A percentile compares a stretch with the other conserved stretches of the same genome.
Conservation (phyloP, 2,329 filamentous ascomycete species). For the Alternaria metachromatica region DNA sequence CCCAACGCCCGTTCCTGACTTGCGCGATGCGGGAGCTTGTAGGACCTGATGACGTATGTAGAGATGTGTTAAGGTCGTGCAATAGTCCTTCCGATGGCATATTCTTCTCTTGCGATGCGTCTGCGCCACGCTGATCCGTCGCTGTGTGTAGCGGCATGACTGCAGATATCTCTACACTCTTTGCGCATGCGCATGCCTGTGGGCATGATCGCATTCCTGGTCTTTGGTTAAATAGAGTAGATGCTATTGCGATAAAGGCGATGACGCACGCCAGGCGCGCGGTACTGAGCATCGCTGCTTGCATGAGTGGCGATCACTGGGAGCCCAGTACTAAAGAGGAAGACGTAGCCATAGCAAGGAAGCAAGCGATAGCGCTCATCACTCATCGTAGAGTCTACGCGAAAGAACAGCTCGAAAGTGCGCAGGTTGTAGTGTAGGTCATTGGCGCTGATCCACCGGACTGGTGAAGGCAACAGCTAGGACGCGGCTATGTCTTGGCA, state of each 20-base stretch:
- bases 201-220: background rate
- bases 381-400: background rate
- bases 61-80: background rate
- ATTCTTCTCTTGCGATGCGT: background rate
- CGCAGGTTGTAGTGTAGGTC: background rate
- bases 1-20: slow-evolving; percentile 3
- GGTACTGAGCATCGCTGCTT: background rate
- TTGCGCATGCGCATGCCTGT: background rate
- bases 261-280: background rate
- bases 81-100: background rate
- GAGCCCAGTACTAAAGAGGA: background rate
- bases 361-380: background rate
- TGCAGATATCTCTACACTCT: background rate
- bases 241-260: background rate
- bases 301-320: background rate
- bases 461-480: slow-evolving; percentile 16
- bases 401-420: background rate
- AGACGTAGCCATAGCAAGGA: background rate
- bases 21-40: background rate
- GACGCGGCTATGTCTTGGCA: slow-evolving; percentile 18
- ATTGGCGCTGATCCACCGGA: background rate
- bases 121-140: background rate
- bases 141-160: background rate
- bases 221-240: background rate
- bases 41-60: slow-evolving; percentile 4